Evolutionary conservation across 2,329 filamentous ascomycete genomes (phyloP).

Genomic region (Sarocladiaceae sp.): DNA sequence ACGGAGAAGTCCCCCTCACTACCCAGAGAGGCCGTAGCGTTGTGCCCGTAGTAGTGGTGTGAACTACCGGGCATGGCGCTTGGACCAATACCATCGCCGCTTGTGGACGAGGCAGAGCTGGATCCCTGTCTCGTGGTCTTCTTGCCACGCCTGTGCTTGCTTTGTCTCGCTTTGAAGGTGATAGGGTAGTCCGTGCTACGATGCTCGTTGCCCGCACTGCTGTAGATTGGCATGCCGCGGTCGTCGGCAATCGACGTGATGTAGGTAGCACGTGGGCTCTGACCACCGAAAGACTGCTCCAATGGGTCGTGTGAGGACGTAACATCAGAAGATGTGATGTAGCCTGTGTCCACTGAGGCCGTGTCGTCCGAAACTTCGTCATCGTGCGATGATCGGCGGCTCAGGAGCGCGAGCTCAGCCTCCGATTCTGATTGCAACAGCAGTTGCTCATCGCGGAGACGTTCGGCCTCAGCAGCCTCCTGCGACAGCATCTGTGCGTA

Average conservation of each 20-base stretch:
- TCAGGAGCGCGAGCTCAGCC: not conserved
- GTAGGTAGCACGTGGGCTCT: not conserved
- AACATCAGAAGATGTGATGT: conserved; percentile 1
- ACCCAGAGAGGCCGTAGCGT: not conserved
- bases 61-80: not conserved
- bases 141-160: conserved; percentile 17
- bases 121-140: conserved; percentile 30
- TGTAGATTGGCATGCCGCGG: not conserved
- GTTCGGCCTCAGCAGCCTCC: conserved; percentile 32
- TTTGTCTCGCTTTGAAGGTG: conserved; percentile 37
- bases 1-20: conserved; percentile 6
- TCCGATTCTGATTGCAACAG: conserved; percentile 2
- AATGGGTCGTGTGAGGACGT: conserved; percentile 2
- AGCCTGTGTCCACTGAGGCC: conserved; percentile 2
- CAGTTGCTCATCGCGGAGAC: conserved; percentile 1
- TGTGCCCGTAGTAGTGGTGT: not conserved
- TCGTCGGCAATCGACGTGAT: conserved; percentile 1
- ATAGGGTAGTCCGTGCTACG: conserved; percentile 26
- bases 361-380: conserved; percentile 3
- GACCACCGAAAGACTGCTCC: not conserved
- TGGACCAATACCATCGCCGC: conserved; percentile 11
- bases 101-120: conserved; percentile 20
- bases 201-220: conserved; percentile 1
- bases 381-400: conserved; percentile 1
- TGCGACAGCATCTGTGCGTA: conserved; percentile 63